A percentile compares a stretch with the other conserved stretches of the same genome.
Conservation (phyloP, 352 stramenopile species). For the Pythium dissimile region DNA sequence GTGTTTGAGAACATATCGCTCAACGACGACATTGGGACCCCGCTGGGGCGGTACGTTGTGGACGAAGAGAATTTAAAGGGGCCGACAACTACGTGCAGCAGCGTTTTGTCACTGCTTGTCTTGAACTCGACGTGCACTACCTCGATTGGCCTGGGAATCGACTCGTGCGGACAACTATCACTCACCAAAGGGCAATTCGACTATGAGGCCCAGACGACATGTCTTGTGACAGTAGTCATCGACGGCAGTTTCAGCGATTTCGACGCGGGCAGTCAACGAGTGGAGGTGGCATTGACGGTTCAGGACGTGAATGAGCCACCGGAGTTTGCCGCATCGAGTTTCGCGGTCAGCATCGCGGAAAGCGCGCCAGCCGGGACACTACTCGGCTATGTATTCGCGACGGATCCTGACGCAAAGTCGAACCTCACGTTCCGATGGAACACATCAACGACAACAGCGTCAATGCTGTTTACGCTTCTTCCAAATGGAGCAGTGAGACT, state of each 20-base stretch:
- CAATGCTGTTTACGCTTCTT: constrained; percentile 6
- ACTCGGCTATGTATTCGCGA: constrained; percentile 18
- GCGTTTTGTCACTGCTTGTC: background rate
- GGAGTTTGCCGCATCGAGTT: constrained; percentile 1
- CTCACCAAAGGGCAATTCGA: constrained; percentile 18
- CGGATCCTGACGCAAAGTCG: constrained; percentile 16
- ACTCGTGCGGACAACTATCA: constrained; percentile 25
- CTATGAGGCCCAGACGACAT: constrained; percentile 24
- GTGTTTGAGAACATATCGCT: constrained; percentile 27
- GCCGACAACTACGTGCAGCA: background rate
- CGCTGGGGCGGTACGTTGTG: constrained; percentile 12
- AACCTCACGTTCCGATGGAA: constrained; percentile 9
- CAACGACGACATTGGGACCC: constrained; percentile 1
- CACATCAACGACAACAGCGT: background rate
- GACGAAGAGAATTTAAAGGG: constrained; percentile 23
- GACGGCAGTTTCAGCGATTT: constrained; percentile 16
- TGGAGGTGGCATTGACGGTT: constrained; percentile 15
- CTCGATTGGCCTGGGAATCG: constrained; percentile 11
- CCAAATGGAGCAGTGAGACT: constrained; percentile 13
- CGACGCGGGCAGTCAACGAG: constrained; percentile 1
- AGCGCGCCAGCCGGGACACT: background rate
- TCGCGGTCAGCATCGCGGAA: constrained; percentile 21
- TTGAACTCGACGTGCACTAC: constrained; percentile 4
- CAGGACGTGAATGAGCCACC: constrained; percentile 25
- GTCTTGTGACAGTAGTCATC: constrained; percentile 18